Percentiles rank a stretch among this genome's conserved stretches.
Evolutionary conservation across 768 basidiomycete species (phyloP).

Genomic region (Chalciporus piperatus): DNA sequence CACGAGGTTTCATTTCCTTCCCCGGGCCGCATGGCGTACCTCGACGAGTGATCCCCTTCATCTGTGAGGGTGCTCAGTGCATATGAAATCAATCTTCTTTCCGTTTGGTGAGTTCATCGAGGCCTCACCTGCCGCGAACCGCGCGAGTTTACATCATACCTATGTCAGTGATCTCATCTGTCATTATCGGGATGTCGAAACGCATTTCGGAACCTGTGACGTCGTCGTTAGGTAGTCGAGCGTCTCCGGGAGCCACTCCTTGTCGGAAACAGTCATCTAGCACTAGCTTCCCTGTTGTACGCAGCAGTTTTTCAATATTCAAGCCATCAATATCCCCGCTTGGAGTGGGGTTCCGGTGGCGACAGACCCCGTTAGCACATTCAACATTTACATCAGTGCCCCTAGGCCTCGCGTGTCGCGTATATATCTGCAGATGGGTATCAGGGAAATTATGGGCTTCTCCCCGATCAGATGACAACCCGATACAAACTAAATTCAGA

Average conservation of each 20-base stretch:
- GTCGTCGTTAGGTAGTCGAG: constrained; percentile 4
- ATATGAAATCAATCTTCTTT: neutral
- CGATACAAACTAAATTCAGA: constrained; percentile 7
- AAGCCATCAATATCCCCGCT: constrained; percentile 4
- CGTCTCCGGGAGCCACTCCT: neutral
- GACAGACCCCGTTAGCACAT: constrained; percentile 10
- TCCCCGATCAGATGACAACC: constrained; percentile 1
- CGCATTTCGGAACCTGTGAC: constrained; percentile 8
- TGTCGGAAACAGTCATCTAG: neutral
- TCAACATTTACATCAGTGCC: neutral
- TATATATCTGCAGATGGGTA: neutral
- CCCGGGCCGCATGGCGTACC: constrained; percentile 19
- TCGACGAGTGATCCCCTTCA: constrained; percentile 8
- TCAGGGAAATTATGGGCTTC: neutral
- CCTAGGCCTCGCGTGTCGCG: neutral
- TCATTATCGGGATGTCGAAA: neutral
- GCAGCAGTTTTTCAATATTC: constrained; percentile 9
- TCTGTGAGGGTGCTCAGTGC: neutral
- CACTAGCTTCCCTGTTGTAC: constrained; percentile 12
- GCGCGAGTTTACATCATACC: constrained; percentile 11
- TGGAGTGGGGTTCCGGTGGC: neutral
- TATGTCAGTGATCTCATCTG: constrained; percentile 4
- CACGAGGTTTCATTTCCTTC: constrained; percentile 22
- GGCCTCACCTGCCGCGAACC: neutral
- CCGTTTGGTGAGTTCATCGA: constrained; percentile 8